A percentile compares a stretch with the other conserved stretches of the same genome.
phyloP scores from a whole-genome alignment of 2,329 filamentous ascomycete genomes.

The Pseudocercospora pini-densiflorae region DNA sequence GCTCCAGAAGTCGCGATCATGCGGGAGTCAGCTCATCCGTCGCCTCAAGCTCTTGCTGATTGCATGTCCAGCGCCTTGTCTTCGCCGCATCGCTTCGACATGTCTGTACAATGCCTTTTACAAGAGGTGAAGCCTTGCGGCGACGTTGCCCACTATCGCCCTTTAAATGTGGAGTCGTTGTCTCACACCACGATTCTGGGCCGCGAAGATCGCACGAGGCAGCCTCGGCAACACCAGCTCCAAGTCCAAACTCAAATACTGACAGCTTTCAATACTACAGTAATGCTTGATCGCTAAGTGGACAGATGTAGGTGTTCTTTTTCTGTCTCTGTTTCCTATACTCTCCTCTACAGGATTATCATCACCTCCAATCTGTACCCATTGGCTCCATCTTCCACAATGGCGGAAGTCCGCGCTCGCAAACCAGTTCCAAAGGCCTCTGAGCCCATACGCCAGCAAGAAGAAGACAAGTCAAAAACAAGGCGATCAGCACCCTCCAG shows the following conservation, averaged over 20 bases:
- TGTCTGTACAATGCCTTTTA: neutral
- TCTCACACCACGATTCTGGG: neutral
- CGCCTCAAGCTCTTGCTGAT: neutral
- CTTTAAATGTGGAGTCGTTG: neutral
- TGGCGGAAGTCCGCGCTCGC: slow-evolving; percentile 27
- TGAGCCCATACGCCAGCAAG: slow-evolving; percentile 11
- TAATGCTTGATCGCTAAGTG: slow-evolving; percentile 1
- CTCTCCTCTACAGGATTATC: neutral
- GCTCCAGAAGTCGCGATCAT: neutral
- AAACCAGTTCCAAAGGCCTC: slow-evolving; percentile 19
- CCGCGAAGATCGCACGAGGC: neutral
- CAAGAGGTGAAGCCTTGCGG: neutral
- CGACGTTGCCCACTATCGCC: neutral
- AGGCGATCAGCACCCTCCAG: slow-evolving; percentile 9
- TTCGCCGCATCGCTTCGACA: neutral
- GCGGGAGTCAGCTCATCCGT: neutral
- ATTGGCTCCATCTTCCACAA: slow-evolving; percentile 2
- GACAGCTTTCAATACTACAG: neutral
- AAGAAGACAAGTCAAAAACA: slow-evolving; percentile 22
- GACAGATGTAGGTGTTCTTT: neutral
- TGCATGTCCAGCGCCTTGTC: neutral
- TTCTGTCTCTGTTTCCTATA: neutral
- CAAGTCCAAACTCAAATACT: slow-evolving; percentile 5
- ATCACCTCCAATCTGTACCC: neutral
- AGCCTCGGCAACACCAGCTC: slow-evolving; percentile 1